These are phyloP conservation scores for Xylaria polymorpha DNA, from an alignment of 2,329 filamentous ascomycete species.

Conservation along the genomic window DNA sequence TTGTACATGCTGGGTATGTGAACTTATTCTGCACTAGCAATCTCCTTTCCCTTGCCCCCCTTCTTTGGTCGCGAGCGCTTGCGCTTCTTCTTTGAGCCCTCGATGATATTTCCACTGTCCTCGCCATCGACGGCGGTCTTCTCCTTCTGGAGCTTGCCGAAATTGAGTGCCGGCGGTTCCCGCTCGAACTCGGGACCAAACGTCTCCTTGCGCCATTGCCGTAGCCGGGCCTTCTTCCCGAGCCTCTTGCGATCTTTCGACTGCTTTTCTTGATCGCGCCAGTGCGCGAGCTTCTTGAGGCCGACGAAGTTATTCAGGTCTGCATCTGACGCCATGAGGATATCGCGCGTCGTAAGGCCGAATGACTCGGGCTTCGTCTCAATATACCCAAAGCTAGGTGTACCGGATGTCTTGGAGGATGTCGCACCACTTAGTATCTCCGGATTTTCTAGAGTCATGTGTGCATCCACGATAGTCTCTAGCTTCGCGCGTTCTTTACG, in stretches of 20 bases:
- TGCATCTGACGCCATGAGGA: conserved; percentile 85
- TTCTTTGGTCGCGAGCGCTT: conserved; percentile 49
- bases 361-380: conserved; percentile 92
- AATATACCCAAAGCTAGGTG: conserved; percentile 83
- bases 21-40: conserved; percentile 23
- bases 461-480: conserved; percentile 85
- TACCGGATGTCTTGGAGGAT: conserved; percentile 40
- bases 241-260: conserved; percentile 86
- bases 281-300: conserved; percentile 93
- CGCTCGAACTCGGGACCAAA: conserved; percentile 70
- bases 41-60: conserved; percentile 38
- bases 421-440: conserved; percentile 61
- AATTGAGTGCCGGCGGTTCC: conserved; percentile 68
- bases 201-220: conserved; percentile 81
- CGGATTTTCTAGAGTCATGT: conserved; percentile 78
- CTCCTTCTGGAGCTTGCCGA: conserved; percentile 55
- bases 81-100: conserved; percentile 53
- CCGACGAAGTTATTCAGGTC: conserved; percentile 91
- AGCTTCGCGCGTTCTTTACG: conserved; percentile 85
- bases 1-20: conserved; percentile 16
- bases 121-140: conserved; percentile 30
- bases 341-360: conserved; percentile 89
- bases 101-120: conserved; percentile 50
- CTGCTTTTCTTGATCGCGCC: conserved; percentile 91
- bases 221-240: conserved; percentile 89